Percentiles rank a stretch among this genome's conserved stretches.
Conservation (phyloP, 2,329 filamentous ascomycete genomes). For the Trichoderma koningii region DNA sequence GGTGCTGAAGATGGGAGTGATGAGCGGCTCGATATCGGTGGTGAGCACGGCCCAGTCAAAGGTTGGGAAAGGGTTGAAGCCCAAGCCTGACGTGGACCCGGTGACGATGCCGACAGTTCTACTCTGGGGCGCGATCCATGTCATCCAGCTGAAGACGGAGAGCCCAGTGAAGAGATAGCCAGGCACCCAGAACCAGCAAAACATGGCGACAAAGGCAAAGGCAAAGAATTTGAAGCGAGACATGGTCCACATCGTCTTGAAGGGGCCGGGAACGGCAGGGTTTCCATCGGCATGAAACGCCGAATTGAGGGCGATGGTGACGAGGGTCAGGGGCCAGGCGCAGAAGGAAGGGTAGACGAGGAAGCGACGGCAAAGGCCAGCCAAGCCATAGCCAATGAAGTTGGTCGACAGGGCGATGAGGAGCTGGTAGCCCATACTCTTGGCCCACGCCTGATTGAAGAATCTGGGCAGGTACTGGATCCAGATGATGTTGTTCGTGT, state of each 20-base stretch:
- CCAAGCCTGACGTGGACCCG: conserved; percentile 44
- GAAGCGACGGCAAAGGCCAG: conserved; percentile 52
- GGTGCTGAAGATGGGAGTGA: conserved; percentile 44
- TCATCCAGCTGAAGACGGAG: conserved; percentile 54
- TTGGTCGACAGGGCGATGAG: conserved; percentile 53
- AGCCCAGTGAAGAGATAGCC: conserved; percentile 53
- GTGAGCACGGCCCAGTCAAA: conserved; percentile 48
- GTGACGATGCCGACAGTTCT: conserved; percentile 42
- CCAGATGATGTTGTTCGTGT: conserved; percentile 54
- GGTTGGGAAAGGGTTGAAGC: conserved; percentile 46
- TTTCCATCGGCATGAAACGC: conserved; percentile 50
- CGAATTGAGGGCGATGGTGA: conserved; percentile 52
- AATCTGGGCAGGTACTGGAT: conserved; percentile 51
- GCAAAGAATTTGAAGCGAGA: conserved; percentile 53
- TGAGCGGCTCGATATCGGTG: conserved; percentile 41
- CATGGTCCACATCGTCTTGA: conserved; percentile 43
- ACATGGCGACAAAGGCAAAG: conserved; percentile 49
- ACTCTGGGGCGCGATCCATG: conserved; percentile 54
- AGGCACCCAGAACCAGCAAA: conserved; percentile 58
- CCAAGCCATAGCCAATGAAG: conserved; percentile 58
- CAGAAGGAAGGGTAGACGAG: conserved; percentile 55
- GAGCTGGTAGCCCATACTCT: conserved; percentile 53
- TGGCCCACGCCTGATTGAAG: conserved; percentile 54
- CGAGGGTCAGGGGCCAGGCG: conserved; percentile 56
- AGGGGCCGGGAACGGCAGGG: conserved; percentile 33